Base-by-base conservation (phyloP, 2,329 filamentous ascomycete species). In the Diplodia scrobiculata region DNA sequence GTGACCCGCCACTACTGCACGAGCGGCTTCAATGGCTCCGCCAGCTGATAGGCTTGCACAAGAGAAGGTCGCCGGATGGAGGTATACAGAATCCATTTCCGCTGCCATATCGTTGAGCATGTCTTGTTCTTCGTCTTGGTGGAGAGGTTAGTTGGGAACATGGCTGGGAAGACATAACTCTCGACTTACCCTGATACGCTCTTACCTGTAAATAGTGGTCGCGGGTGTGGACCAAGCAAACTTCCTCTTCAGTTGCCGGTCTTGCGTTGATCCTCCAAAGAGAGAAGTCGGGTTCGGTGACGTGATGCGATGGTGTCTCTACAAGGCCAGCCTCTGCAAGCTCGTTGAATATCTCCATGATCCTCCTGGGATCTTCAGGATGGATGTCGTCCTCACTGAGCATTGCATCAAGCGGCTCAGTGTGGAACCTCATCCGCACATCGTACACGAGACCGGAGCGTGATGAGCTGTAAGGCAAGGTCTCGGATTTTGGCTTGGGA, bases 11-110 rank as follows among this genome's bases (percentile, higher is more conserved):
- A 95, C 89, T 4, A 99, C 92, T n/a, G 91, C 90, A 76, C 93
- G 90, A 79, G 93, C 97, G 0, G 93, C 96, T 78, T 99, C 95
- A 68, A 99, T 97, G 17, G 94, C 93, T 51, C 94, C 94, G 34
- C 95, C 95, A 13, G 91, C 91, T 1, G 95, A 94, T 38, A 99
- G 83, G 47, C 91, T 83, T 0, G 93, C 90, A 36, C 92, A 93
- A 51, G 88, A 86, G 72, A 88, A 94, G 0, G 92, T 96, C 75
- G 93, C 85, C 59, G 86, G 87, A 63, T 94, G 92, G 66, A 96
- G 75, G 68, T 83, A 83, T 11, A 83, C 77, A 0, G 81, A 83
- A 64, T 79, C 77, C 69, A 74, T 68, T 13, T 55, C 47, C 17
- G 86, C 82, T 32, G 89, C 91, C 29, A 94, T 80, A 1, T 84